A percentile compares a stretch with the other conserved stretches of the same genome.
Evolutionary conservation across 805 yeast genomes (phyloP).

Genomic region (Saccharomycopsis amapae): DNA sequence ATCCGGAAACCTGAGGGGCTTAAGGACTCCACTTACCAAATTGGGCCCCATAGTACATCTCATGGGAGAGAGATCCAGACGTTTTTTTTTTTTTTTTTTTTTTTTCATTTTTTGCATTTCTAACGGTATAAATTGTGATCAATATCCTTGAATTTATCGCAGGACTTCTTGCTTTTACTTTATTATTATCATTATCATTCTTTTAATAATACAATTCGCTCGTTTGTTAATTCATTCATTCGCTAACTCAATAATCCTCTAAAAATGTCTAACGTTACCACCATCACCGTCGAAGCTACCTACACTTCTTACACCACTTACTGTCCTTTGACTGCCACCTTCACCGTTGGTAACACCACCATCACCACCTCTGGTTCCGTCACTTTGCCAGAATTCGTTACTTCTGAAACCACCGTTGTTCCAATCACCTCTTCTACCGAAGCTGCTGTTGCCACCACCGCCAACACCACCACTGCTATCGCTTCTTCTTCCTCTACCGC

Average conservation of each 20-base stretch:
- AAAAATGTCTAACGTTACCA: conserved; percentile 17
- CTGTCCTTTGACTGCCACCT: conserved; percentile 19
- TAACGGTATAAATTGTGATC: no score
- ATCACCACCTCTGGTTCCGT: conserved; percentile 16
- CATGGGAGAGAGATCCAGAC: neutral
- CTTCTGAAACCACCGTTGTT: conserved; percentile 1
- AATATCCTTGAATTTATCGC: no score
- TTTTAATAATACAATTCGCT: no score
- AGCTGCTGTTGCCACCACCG: neutral
- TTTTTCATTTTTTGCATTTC: neutral
- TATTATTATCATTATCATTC: no score
- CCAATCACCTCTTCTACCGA: conserved; percentile 1
- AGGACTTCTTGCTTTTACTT: no score
- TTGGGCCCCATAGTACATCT: no score
- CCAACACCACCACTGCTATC: neutral
- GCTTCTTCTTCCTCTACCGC: conserved; percentile 8
- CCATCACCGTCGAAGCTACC: conserved; percentile 4
- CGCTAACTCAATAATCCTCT: conserved; percentile 6
- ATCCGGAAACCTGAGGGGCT: no score
- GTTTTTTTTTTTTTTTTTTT: neutral
- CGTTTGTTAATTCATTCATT: conserved; percentile 4
- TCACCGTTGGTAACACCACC: conserved; percentile 10
- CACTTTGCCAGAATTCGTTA: conserved; percentile 2
- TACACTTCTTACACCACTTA: conserved; percentile 17
- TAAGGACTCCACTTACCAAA: no score